phyloP scores from a whole-genome alignment of 2,329 filamentous ascomycete genomes.

The Aureobasidium sp. region DNA sequence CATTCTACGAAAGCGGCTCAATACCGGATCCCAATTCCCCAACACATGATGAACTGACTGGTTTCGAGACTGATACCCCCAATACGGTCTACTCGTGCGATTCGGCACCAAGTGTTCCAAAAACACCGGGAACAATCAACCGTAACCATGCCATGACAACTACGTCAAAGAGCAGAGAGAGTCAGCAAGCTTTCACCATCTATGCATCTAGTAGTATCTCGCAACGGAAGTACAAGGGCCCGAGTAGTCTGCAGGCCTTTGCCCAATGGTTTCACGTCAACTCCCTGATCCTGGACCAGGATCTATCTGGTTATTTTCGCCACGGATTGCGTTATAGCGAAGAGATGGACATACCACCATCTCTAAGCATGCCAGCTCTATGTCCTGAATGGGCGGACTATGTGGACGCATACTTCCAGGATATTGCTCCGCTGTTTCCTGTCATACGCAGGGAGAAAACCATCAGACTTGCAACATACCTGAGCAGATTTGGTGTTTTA shows the following conservation, averaged over 20 bases:
- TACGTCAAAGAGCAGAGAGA: not conserved
- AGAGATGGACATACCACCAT: not conserved
- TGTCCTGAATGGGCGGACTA: not conserved
- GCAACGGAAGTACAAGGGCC: conserved; percentile 15
- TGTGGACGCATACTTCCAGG: not conserved
- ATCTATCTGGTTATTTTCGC: not conserved
- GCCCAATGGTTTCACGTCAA: conserved; percentile 17
- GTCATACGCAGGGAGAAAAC: not conserved
- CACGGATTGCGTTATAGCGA: not conserved
- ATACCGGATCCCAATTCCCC: too few species aligned
- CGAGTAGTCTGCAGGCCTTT: conserved; percentile 18
- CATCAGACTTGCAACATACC: not conserved
- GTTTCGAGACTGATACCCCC: too few species aligned
- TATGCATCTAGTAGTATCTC: not conserved
- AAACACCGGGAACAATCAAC: too few species aligned
- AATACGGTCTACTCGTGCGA: too few species aligned
- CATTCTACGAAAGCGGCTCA: too few species aligned
- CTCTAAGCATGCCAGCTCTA: not conserved
- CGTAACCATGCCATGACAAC: too few species aligned
- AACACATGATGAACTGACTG: too few species aligned
- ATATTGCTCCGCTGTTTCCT: not conserved
- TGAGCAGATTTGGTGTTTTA: not conserved
- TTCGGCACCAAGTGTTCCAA: too few species aligned
- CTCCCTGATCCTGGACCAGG: not conserved
- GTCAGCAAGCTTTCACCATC: conserved; percentile 2